Base-by-base conservation (phyloP, 371 early-diverging fungal genomes). In the Mortierella sp. region DNA sequence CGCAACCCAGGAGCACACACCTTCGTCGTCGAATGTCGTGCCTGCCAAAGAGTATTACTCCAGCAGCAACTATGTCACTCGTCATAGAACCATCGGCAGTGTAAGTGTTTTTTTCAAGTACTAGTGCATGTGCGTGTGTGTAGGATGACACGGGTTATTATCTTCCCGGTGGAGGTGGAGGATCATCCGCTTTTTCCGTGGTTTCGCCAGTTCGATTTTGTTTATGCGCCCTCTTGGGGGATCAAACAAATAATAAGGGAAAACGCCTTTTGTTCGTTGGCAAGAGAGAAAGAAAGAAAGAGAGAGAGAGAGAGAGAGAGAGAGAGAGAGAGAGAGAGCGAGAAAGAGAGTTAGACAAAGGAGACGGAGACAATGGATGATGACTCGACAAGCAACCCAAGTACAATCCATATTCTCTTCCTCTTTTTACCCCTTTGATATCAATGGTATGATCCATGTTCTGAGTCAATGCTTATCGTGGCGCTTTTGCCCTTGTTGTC, bases 11-110 rank as follows among this genome's bases (percentile, higher is more conserved):
- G 42, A 68, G 68, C 68, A 68, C 24, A 7, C 58, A n/a, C 19
- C 75, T 52, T n/a, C 68, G 11, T 58, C 74, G 16, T 28, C 80
- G 8, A 31, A 54, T 48, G n/a, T 63, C 28, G 70, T 80, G 10
- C 80, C 86, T n/a, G 86, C 82, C 9, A 82, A 82, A 24, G 86
- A 82, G 48, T 82, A 86, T 55, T 82, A 79, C 47, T 63, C 77
- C 16, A 74, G 55, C 34, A 65, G 58, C 13, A 86, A 82, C 80
- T 82, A 86, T 75, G 76, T 86, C 65, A 72, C 50, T 50, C 82
- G 86, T 28, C 82, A 82, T 71, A 68, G 82, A 38, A 82, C 78
- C 16, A 2, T 82, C 65, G 86, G 78, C 75, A 82, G 70, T 34
- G 86, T 86, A 82, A 86, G 86, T 77, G 19, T 10, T 3, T 57